phyloP scores from a whole-genome alignment of 23 red algal genomes.

The Cyanidiococcus yangmingshanensis region DNA sequence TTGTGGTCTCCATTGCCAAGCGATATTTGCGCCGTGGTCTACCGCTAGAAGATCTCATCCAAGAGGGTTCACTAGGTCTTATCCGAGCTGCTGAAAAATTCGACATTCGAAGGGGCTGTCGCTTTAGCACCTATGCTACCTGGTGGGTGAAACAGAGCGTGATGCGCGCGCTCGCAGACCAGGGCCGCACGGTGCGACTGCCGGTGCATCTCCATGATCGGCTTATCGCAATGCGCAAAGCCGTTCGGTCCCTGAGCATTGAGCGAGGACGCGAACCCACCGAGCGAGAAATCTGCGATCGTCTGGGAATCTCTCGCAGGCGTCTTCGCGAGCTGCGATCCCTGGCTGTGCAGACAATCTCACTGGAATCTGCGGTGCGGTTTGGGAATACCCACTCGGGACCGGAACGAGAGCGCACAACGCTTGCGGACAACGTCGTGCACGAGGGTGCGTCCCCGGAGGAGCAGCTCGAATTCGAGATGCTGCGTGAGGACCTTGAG shows the following conservation, averaged over 20 bases:
- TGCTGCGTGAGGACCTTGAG: constrained; percentile 78
- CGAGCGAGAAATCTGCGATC: constrained; percentile 43
- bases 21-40: constrained; percentile 53
- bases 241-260: constrained; percentile 38
- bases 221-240: constrained; percentile 42
- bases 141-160: constrained; percentile 84
- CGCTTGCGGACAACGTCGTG: constrained; percentile 55
- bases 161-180: constrained; percentile 53
- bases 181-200: constrained; percentile 52
- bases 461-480: constrained; percentile 40
- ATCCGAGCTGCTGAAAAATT: constrained; percentile 82
- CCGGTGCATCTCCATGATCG: constrained; percentile 75
- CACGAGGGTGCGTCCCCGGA: constrained; percentile 44
- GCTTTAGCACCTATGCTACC: constrained; percentile 82
- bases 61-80: constrained; percentile 78
- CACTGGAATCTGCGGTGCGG: constrained; percentile 29
- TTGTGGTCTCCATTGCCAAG: constrained; percentile 81
- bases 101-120: constrained; percentile 57
- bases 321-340: not conserved
- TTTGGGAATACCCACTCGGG: constrained; percentile 36
- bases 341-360: not conserved
- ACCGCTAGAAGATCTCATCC: constrained; percentile 69
- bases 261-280: constrained; percentile 59
- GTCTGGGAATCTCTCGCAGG: constrained; percentile 30
- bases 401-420: constrained; percentile 25